Evolutionary conservation across 2,329 filamentous ascomycete species (phyloP), one percentile per base, ranked within the genome.

Genomic region (Trichoderma atrobrunneum): DNA sequence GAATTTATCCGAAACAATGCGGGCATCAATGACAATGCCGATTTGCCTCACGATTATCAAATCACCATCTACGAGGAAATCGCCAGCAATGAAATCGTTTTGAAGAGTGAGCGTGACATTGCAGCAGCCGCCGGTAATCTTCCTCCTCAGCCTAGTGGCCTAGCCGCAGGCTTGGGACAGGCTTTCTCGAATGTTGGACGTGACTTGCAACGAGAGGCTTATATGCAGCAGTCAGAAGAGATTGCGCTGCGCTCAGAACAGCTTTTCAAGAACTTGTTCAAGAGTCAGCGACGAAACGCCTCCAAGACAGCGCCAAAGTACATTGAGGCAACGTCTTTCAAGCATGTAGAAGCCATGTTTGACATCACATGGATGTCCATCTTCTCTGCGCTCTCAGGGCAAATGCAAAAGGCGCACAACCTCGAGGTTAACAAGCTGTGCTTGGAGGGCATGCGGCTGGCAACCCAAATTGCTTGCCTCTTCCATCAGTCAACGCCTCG

Each of bases 1-100:
- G 97, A 99, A 76, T 99, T 99, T 79, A 97, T 99, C 85, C 98
- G 97, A 85, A 99, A 99, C 83, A 99, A 99, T 81, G 87, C 96
- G 32, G 96, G 96, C 72, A 99, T 99, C 85, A 98, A 99, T 82
- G 96, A 99, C 82, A 95, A 93, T 76, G 92, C 94, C 34, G 93
- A 98, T 84, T 84, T 99, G 73, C 96, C 97, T 0, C 91, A 97
- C 64, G 96, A 99, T 48, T 99, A 99, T 78, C 89, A 99, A 2
- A 87, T 89, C 32, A 89, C 87, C 7, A 98, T 99, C 69, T 99
- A 91, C 76, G 95, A 99, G 6, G 96, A 99, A 79, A 99, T 99
- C 77, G 89, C 87, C 1, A 87, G 86, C 72, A 95, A 98, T 73
- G 96, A 99, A 81, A 99, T 99, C 76, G 95, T 99, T 0, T 87